Percentiles rank a stretch among this genome's conserved stretches.
These are phyloP conservation scores for Stellera chamaejasme DNA, from an alignment of 345 rosid species.

Conservation along the genomic window DNA sequence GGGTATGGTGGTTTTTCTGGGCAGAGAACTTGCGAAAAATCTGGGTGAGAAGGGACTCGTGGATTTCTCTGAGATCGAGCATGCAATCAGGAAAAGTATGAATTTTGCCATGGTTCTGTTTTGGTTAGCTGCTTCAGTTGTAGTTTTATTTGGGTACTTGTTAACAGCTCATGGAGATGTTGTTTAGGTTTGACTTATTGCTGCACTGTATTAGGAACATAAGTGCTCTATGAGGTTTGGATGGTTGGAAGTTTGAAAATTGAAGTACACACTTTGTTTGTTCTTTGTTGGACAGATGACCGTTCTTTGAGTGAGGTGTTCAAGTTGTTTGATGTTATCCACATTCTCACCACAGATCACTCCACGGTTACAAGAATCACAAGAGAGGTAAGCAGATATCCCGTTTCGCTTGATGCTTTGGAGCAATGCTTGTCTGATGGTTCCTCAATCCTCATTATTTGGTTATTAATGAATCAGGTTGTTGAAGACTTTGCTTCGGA, in stretches of 20 bases:
- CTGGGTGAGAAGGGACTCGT: conserved; percentile 65
- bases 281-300: conserved; percentile 35
- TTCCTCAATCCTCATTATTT: background rate
- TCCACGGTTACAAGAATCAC: conserved; percentile 70
- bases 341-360: conserved; percentile 74
- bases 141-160: background rate
- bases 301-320: conserved; percentile 72
- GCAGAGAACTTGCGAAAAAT: conserved; percentile 82
- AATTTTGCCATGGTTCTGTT: conserved; percentile 3
- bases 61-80: conserved; percentile 66
- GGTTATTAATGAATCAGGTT: conserved; percentile 35
- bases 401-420: background rate
- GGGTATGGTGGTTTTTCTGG: conserved; percentile 1
- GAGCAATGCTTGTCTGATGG: background rate
- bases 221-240: no score
- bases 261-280: no score
- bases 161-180: background rate
- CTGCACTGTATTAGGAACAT: background rate
- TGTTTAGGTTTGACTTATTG: background rate
- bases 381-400: conserved; percentile 42
- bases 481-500: conserved; percentile 91
- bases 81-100: conserved; percentile 68
- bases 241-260: background rate
- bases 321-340: conserved; percentile 84
- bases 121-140: conserved; percentile 5